Conservation (phyloP, 2,329 filamentous ascomycete species). For the Alternaria metachromatica region DNA sequence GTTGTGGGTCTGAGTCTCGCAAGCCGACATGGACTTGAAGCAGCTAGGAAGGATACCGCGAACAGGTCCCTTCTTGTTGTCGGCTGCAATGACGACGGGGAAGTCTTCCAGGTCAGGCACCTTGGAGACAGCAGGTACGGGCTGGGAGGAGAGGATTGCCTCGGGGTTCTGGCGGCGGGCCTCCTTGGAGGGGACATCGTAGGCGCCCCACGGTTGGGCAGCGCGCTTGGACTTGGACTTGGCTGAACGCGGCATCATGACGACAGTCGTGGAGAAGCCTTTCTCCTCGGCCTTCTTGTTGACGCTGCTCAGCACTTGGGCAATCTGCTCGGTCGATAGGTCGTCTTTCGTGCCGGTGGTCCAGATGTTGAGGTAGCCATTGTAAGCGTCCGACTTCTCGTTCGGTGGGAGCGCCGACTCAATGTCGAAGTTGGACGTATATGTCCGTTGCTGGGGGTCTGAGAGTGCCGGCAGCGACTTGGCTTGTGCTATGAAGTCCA, state of each 20-base stretch:
- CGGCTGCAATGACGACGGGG: slow-evolving; percentile 30
- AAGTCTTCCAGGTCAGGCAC: slow-evolving; percentile 39
- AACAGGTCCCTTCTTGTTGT: slow-evolving; percentile 43
- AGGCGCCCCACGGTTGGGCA: slow-evolving; percentile 45
- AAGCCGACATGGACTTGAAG: slow-evolving; percentile 73
- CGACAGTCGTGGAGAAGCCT: slow-evolving; percentile 44
- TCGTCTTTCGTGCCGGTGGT: slow-evolving; percentile 30
- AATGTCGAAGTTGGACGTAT: slow-evolving; percentile 32
- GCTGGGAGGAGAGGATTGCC: slow-evolving; percentile 35
- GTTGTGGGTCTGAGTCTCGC: slow-evolving; percentile 72
- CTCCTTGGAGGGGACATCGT: slow-evolving; percentile 35
- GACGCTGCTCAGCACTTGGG: slow-evolving; percentile 14
- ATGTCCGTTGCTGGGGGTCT: slow-evolving; percentile 36
- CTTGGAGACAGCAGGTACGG: slow-evolving; percentile 36
- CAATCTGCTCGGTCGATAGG: slow-evolving; percentile 17
- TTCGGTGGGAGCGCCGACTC: slow-evolving; percentile 26
- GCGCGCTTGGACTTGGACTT: slow-evolving; percentile 39
- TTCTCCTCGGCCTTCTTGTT: slow-evolving; percentile 16
- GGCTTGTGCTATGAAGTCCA: slow-evolving; percentile 47
- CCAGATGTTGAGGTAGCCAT: slow-evolving; percentile 40
- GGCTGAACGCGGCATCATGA: slow-evolving; percentile 45
- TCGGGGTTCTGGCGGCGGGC: slow-evolving; percentile 41
- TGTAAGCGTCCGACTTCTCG: slow-evolving; percentile 29
- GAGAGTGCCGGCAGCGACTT: slow-evolving; percentile 35
- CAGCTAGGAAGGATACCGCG: slow-evolving; percentile 71